A percentile compares a stretch with the other conserved stretches of the same genome.
These are phyloP conservation scores for Phenoliferia sp. DNA, from an alignment of 1,284 basidiomycete species.

Conservation along the genomic window DNA sequence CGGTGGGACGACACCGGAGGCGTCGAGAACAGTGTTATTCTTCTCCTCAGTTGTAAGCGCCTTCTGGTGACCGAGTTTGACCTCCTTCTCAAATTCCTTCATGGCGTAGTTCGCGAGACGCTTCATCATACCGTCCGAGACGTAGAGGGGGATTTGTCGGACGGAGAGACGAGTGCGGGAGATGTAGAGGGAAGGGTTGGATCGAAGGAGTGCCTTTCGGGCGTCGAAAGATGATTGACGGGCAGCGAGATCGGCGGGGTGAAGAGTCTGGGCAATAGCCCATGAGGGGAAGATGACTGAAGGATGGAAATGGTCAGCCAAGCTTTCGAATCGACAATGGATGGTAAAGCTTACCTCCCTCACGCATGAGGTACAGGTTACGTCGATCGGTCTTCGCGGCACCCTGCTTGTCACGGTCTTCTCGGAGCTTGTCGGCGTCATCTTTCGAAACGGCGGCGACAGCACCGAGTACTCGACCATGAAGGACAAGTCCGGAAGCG, in stretches of 20 bases:
- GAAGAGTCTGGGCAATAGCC: conserved; percentile 65
- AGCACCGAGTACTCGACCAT: conserved; percentile 88
- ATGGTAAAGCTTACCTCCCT: conserved; percentile 62
- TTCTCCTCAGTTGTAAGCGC: conserved; percentile 71
- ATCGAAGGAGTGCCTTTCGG: conserved; percentile 69
- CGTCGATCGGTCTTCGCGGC: conserved; percentile 91
- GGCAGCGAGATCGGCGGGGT: conserved; percentile 70
- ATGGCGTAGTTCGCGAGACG: conserved; percentile 77
- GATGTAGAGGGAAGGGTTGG: conserved; percentile 89
- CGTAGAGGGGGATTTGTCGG: conserved; percentile 85
- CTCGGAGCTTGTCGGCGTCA: conserved; percentile 77
- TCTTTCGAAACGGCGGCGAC: conserved; percentile 85
- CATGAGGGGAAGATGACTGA: conserved; percentile 68
- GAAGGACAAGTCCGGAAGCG: conserved; percentile 77
- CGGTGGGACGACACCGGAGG: conserved; percentile 31
- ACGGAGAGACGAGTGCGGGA: conserved; percentile 90
- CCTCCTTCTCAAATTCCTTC: conserved; percentile 73
- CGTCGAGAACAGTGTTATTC: conserved; percentile 35
- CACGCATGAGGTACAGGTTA: conserved; percentile 90
- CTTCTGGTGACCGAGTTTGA: conserved; percentile 58
- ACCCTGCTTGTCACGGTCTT: conserved; percentile 68
- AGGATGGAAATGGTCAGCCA: not conserved
- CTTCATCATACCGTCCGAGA: conserved; percentile 82
- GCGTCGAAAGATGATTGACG: conserved; percentile 77
- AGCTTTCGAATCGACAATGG: not conserved